Percentiles rank a stretch among this genome's conserved stretches.
These are phyloP conservation scores for Colletotrichum plurivorum DNA, from an alignment of 2,329 filamentous ascomycete species.

Conservation along the genomic window DNA sequence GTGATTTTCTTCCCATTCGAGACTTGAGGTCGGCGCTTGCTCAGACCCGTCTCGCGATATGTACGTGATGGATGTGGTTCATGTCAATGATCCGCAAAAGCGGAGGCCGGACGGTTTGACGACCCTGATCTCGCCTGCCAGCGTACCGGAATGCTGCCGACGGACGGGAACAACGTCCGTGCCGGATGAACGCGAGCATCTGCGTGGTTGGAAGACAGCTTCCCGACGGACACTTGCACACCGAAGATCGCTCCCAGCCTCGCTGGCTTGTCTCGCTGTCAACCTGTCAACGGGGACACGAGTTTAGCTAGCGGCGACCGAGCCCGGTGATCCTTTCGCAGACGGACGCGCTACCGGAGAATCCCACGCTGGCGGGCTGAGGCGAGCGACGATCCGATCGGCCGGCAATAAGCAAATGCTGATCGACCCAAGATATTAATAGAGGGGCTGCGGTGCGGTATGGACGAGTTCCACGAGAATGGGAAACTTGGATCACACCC, in stretches of 20 bases:
- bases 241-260: neutral
- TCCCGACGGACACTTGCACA: neutral
- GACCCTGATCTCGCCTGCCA: neutral
- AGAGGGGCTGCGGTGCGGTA: conserved; percentile 12
- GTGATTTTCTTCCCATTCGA: neutral
- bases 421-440: conserved; percentile 26
- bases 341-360: conserved; percentile 2
- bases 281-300: neutral
- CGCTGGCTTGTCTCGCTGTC: conserved; percentile 5
- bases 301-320: neutral
- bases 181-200: neutral
- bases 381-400: conserved; percentile 28
- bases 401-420: conserved; percentile 10
- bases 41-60: conserved; percentile 17
- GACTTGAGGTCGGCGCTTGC: conserved; percentile 17
- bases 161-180: conserved; percentile 17
- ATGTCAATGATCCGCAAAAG: neutral
- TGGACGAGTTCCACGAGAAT: conserved; percentile 5
- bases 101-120: conserved; percentile 5
- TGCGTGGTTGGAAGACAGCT: neutral
- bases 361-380: conserved; percentile 27
- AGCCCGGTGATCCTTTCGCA: neutral
- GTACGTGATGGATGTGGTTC: conserved; percentile 17
- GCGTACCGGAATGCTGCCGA: neutral
- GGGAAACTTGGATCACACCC: neutral